Evolutionary conservation across 768 basidiomycete species (phyloP).

Genomic region (Rhizopogon vinicolor): DNA sequence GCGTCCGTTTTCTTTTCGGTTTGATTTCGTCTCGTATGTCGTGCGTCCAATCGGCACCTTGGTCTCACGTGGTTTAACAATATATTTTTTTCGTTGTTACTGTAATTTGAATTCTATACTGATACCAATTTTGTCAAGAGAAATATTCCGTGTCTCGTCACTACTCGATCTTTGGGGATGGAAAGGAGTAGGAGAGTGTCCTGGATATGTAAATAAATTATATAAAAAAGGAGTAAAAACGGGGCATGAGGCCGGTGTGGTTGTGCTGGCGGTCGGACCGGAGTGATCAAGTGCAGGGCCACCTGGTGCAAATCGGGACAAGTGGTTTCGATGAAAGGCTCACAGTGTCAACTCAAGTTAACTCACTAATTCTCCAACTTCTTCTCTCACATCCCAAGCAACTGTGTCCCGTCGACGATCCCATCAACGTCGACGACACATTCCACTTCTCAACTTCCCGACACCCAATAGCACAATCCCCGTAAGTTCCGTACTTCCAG

Average conservation of each 20-base stretch:
- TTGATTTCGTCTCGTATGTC: too few relatives aligned
- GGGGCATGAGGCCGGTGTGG: constrained; percentile 1
- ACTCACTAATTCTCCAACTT: neutral
- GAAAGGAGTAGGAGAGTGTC: neutral
- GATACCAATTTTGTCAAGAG: too few relatives aligned
- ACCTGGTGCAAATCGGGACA: constrained; percentile 3
- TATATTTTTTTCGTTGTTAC: too few relatives aligned
- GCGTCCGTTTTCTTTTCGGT: too few relatives aligned
- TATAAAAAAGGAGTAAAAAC: neutral
- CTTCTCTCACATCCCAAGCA: neutral
- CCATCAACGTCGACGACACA: too few relatives aligned
- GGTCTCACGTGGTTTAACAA: too few relatives aligned
- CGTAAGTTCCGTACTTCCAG: constrained; percentile 10
- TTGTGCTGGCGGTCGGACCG: constrained; percentile 3
- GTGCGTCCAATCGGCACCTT: too few relatives aligned
- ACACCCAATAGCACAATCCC: neutral
- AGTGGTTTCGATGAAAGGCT: constrained; percentile 1
- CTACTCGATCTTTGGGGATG: neutral
- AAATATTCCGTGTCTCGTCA: neutral
- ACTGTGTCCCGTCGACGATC: too few relatives aligned
- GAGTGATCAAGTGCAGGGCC: neutral
- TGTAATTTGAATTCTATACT: too few relatives aligned
- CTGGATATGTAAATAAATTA: too few relatives aligned
- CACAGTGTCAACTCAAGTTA: neutral
- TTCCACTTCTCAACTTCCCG: too few relatives aligned